Base-by-base conservation (phyloP, 495 filamentous ascomycete species). In the Hypoxylon rickii region DNA sequence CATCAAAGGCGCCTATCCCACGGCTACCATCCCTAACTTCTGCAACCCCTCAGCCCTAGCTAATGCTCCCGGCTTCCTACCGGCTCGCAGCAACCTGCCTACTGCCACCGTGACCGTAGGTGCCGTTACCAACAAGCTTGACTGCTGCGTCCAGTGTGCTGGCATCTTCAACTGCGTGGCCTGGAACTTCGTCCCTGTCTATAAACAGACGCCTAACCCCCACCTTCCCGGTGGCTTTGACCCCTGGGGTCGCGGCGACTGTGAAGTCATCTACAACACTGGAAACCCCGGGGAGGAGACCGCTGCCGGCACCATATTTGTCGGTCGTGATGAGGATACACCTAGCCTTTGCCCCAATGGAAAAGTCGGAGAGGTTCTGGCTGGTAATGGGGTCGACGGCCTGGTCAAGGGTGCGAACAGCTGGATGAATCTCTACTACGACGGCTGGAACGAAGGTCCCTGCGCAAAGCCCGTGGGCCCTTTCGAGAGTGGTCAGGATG, bases 371-470 rank as follows among this genome's bases (percentile, higher is more conserved):
- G 55, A 56, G 45, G 22, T 66, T 6, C 20, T 68, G 3, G 33
- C 22, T 0, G 45, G 21, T 8, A 54, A 13, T n/a, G 26, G 2
- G 10, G 44, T 16, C 38, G 40, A 32, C 24, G 10, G n/a, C 2
- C 21, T 39, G 24, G 19, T n/a, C 3, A 37, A 38, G 0, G 11
- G 12, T 41, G 44, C 43, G 3, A 19, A 44, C 20, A 61, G 65
- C 40, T 66, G 47, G 50, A 43, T n/a, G 52, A 55, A 31, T 10
- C 46, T 68, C 32, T 68, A 66, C 40, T 68, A 63, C 20, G 50
- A 66, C 21, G 63, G 65, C 17, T 68, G 65, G 65, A 68, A 68
- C 33, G 58, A 66, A 41, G 65, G 65, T 7, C 58, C 65, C 24
- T 68, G 65, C 39, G 56, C 47, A 16, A 46, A 42, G 17, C 51